These are phyloP conservation scores for Cucumis melo DNA, from an alignment of 306 rosid genomes.

Conservation along the genomic window DNA sequence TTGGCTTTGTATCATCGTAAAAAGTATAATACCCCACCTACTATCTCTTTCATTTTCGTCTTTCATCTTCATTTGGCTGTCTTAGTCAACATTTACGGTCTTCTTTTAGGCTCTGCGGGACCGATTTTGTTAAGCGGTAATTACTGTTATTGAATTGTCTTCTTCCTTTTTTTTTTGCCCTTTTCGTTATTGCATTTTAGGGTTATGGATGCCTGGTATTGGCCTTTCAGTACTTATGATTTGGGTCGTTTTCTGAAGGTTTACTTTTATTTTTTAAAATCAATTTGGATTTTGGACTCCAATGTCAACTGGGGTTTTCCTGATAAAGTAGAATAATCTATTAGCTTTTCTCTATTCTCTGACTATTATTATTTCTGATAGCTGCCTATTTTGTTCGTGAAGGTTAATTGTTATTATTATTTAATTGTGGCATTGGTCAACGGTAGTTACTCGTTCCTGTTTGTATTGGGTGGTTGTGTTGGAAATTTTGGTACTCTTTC, in stretches of 20 bases:
- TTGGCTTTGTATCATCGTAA: neutral
- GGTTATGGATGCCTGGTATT: neutral
- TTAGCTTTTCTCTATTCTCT: neutral
- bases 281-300: neutral
- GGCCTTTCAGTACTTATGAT: neutral
- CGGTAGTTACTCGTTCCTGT: slow-evolving; percentile 1
- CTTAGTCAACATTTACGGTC: slow-evolving; percentile 32
- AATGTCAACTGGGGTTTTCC: neutral
- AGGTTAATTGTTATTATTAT: neutral
- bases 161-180: neutral
- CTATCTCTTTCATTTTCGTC: neutral
- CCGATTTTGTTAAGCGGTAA: slow-evolving; percentile 19
- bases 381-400: neutral
- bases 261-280: slow-evolving; percentile 10
- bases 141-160: slow-evolving; percentile 2
- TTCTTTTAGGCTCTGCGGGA: slow-evolving; percentile 15
- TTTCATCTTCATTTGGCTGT: slow-evolving; percentile 3
- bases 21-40: slow-evolving; percentile 15
- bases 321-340: neutral
- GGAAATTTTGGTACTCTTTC: neutral
- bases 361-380: neutral
- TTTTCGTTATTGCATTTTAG: neutral
- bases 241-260: slow-evolving; percentile 35
- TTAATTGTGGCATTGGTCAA: slow-evolving; percentile 11
- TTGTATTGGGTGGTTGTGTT: slow-evolving; percentile 3